phyloP scores from a whole-genome alignment of 139 green algal genomes.

The Micromonas commoda region DNA sequence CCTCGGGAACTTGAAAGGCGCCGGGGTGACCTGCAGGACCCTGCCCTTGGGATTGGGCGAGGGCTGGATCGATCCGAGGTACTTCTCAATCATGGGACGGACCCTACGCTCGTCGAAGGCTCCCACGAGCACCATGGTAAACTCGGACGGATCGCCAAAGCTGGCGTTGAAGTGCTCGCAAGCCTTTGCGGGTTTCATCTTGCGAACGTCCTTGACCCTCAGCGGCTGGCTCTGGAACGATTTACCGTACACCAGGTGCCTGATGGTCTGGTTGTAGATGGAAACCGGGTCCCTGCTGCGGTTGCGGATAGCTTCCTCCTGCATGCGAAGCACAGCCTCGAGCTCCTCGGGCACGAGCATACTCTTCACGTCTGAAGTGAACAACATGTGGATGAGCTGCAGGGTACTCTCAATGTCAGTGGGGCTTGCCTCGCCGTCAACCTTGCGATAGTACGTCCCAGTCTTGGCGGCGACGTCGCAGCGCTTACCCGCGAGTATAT shows the following conservation, averaged over 20 bases:
- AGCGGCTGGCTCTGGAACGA: slow-evolving; percentile 67
- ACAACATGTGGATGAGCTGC: slow-evolving; percentile 73
- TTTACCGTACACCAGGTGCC: slow-evolving; percentile 61
- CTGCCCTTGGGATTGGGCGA: neutral
- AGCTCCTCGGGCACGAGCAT: slow-evolving; percentile 31
- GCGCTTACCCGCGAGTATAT: slow-evolving; percentile 61
- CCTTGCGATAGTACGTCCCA: slow-evolving; percentile 55
- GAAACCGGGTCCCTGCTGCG: slow-evolving; percentile 56
- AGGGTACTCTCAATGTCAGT: slow-evolving; percentile 63
- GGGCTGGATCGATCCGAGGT: slow-evolving; percentile 48
- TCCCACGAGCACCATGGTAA: slow-evolving; percentile 51
- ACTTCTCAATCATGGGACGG: slow-evolving; percentile 49
- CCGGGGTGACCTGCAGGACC: slow-evolving; percentile 44
- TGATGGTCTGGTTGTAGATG: slow-evolving; percentile 49
- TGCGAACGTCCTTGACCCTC: slow-evolving; percentile 48
- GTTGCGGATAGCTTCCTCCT: slow-evolving; percentile 49
- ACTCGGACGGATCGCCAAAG: slow-evolving; percentile 68
- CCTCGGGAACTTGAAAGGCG: slow-evolving; percentile 62
- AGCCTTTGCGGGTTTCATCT: slow-evolving; percentile 45
- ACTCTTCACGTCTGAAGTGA: slow-evolving; percentile 38
- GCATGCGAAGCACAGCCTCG: slow-evolving; percentile 29
- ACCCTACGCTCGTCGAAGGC: slow-evolving; percentile 48
- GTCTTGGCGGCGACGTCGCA: slow-evolving; percentile 35
- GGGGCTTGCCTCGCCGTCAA: slow-evolving; percentile 57
- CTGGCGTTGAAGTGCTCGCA: slow-evolving; percentile 51